Conservation (phyloP, 176 grass and related monocot species). For the Bolboschoenus planiculmis region DNA sequence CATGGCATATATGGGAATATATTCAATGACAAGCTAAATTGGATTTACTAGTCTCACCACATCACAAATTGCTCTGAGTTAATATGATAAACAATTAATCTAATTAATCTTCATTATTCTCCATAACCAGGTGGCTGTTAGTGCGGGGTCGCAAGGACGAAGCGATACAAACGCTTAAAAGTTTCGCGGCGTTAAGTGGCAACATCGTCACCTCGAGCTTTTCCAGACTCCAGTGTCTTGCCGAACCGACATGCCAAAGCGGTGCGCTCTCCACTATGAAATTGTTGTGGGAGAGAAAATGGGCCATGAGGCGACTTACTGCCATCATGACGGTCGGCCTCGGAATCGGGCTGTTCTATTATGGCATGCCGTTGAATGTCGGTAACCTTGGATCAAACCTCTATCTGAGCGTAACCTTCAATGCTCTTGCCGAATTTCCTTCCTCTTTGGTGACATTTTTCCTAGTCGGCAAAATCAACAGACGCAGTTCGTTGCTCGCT, state of each 20-base stretch:
- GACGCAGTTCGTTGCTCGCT: constrained; percentile 41
- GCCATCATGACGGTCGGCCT: constrained; percentile 53
- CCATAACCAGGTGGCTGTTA: constrained; percentile 47
- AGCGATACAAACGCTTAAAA: constrained; percentile 52
- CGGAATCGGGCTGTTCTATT: constrained; percentile 78
- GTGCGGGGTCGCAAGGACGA: constrained; percentile 73
- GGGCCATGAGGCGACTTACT: constrained; percentile 56
- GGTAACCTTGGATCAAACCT: constrained; percentile 75
- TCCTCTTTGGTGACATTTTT: constrained; percentile 41
- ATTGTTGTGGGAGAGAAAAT: constrained; percentile 43
- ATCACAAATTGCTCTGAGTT: background rate
- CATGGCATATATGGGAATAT: background rate
- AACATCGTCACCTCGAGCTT: constrained; percentile 64
- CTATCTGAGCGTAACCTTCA: constrained; percentile 73
- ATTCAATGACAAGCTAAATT: background rate
- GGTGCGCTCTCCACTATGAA: constrained; percentile 43
- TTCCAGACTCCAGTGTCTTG: constrained; percentile 47
- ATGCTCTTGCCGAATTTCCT: constrained; percentile 72
- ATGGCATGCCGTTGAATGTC: constrained; percentile 87
- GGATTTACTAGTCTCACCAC: background rate
- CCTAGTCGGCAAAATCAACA: constrained; percentile 42
- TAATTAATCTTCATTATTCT: background rate
- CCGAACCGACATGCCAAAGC: background rate
- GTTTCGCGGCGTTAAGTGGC: constrained; percentile 41
- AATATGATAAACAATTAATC: background rate